Conservation (phyloP, 768 basidiomycete species). For the Lactarius hatsudake region DNA sequence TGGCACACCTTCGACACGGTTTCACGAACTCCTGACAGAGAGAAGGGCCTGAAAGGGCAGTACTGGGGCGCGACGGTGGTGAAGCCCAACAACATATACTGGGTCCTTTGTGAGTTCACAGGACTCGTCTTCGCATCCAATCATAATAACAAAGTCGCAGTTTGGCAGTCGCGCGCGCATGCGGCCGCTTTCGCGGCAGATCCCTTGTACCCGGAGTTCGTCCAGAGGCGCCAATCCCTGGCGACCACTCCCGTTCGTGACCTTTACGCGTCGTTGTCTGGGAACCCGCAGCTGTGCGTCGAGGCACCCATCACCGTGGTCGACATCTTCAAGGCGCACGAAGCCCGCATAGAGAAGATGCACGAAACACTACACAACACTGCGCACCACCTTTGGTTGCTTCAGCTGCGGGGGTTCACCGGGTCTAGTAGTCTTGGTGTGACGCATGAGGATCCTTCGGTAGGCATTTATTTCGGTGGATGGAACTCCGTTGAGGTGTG, state of each 20-base stretch:
- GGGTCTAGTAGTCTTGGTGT: slow-evolving; percentile 1
- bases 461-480: background rate
- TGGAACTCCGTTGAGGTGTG: slow-evolving; percentile 14
- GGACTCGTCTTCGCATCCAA: background rate
- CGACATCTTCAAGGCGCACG: background rate
- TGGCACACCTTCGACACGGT: background rate
- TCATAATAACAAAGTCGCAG: background rate
- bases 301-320: slow-evolving; percentile 9
- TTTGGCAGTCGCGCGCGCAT: slow-evolving; percentile 15
- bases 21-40: background rate
- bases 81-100: background rate
- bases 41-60: slow-evolving; percentile 11
- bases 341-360: background rate
- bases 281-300: background rate
- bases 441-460: background rate
- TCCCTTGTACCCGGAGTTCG: slow-evolving; percentile 1
- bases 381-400: background rate
- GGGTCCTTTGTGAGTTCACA: slow-evolving; percentile 13
- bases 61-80: slow-evolving; percentile 10
- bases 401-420: slow-evolving; percentile 1
- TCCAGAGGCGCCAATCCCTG: background rate
- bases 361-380: background rate
- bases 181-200: background rate
- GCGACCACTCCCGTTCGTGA: background rate
- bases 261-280: background rate